Conservation (phyloP, 805 yeast genomes). For the Candida arabinofermentans region DNA sequence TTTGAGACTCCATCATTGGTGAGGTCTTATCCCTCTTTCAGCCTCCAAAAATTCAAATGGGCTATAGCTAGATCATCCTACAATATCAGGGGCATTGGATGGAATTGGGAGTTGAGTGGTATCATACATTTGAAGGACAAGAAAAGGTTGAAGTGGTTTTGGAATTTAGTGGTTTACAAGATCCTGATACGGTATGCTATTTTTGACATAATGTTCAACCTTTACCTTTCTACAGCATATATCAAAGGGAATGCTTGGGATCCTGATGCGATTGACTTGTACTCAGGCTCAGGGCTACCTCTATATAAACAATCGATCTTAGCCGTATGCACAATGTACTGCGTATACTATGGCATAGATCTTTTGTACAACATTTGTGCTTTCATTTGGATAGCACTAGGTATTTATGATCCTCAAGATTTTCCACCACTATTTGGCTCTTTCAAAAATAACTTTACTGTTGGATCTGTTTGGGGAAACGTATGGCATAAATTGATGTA, state of each 20-base stretch:
- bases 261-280: conserved; percentile 5
- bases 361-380: conserved; percentile 2
- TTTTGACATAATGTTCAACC: conserved; percentile 7
- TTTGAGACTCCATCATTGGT: conserved; percentile 10
- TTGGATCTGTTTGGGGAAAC: conserved; percentile 13
- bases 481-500: conserved; percentile 17
- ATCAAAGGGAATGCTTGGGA: conserved; percentile 13
- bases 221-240: conserved; percentile 8
- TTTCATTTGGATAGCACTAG: conserved; percentile 1
- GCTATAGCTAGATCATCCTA: conserved; percentile 6
- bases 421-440: conserved; percentile 15
- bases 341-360: conserved; percentile 8
- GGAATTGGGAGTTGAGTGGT: conserved; percentile 13
- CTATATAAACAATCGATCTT: conserved; percentile 6
- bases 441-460: conserved; percentile 7
- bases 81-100: conserved; percentile 13
- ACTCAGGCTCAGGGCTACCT: conserved; percentile 5
- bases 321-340: conserved; percentile 7
- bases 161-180: not conserved
- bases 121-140: not conserved
- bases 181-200: conserved; percentile 2
- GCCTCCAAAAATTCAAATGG: conserved; percentile 11
- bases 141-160: not conserved
- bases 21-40: not conserved
- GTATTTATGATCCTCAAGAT: conserved; percentile 2